Base-by-base conservation (phyloP, 208 protist species). In the Acanthamoeba castellanii region DNA sequence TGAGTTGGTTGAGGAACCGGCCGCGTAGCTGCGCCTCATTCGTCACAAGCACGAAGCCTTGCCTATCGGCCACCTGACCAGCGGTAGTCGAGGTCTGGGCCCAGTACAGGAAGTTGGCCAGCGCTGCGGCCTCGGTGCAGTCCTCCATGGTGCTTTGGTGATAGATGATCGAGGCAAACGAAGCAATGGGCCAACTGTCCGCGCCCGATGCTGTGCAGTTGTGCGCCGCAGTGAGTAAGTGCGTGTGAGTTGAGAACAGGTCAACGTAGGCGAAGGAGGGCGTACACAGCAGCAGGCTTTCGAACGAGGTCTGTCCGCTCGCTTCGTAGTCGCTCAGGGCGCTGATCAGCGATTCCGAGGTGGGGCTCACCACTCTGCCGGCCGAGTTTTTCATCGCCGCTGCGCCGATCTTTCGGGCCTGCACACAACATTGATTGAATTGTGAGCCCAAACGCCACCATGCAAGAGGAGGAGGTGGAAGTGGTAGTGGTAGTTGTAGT, bases 301-400 rank as follows among this genome's bases (percentile, higher is more conserved):
- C 32, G 52, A 55, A 61, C 0, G 30, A 20, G n/a, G 14, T n/a
- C 22, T 74, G 45, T 11, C n/a, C 30, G 27, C 47, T 61, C 7
- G 34, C 45, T 4, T 22, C 30, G 32, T 64, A 87, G 78, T 87
- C 78, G 7, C 16, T n/a, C 47, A 87, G 45, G 78, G 78, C 45
- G 45, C 52, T 52, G 30, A 64, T 25, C 18, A 87, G 9, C n/a
- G 45, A 64, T 13, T 22, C 78, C 5, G 78, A 3, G 42, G 8
- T 61, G 45, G 78, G 78, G 25, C 78, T 87, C n/a, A 87, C 78
- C 45, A 87, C 52, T 34, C 27, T 87, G n/a, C 78, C 78, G 27
- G 78, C 78, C 9, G 22, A 9, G 76, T 85, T 85, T 13, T 45
- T 52, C 16, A 87, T 22, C 14, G 47, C 14, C 30, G 78, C 78